These are phyloP conservation scores for Trypethelium eluteriae DNA, from an alignment of 495 filamentous ascomycete genomes.

Conservation along the genomic window DNA sequence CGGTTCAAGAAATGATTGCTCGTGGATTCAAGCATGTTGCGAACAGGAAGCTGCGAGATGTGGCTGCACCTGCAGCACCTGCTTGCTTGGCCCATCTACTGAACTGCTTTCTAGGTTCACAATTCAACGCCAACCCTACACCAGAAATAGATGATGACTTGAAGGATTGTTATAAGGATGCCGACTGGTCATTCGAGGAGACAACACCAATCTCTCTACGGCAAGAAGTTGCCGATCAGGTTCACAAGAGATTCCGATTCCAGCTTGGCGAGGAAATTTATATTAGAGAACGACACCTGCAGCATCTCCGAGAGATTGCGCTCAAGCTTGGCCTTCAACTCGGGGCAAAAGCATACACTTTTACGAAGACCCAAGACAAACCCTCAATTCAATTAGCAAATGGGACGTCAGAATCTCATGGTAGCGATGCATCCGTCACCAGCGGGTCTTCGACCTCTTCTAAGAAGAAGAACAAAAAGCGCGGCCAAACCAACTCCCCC, in stretches of 20 bases:
- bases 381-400: slow-evolving; percentile 18
- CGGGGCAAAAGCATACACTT: slow-evolving; percentile 71
- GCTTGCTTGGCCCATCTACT: slow-evolving; percentile 78
- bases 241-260: slow-evolving; percentile 65
- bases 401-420: slow-evolving; percentile 35
- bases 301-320: slow-evolving; percentile 80
- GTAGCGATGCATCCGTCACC: slow-evolving; percentile 18
- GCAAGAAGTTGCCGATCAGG: slow-evolving; percentile 62
- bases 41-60: slow-evolving; percentile 65
- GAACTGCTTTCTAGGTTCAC: slow-evolving; percentile 83
- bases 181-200: slow-evolving; percentile 73
- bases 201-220: slow-evolving; percentile 64
- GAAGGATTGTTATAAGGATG: slow-evolving; percentile 66
- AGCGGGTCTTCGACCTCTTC: slow-evolving; percentile 33
- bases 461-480: slow-evolving; percentile 80
- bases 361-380: slow-evolving; percentile 42
- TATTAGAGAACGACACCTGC: slow-evolving; percentile 58
- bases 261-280: slow-evolving; percentile 61
- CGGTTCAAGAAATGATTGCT: slow-evolving; percentile 85
- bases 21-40: slow-evolving; percentile 91
- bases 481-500: slow-evolving; percentile 44
- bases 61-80: slow-evolving; percentile 70
- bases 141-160: slow-evolving; percentile 70
- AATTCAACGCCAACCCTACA: slow-evolving; percentile 65
- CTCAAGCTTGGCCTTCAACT: slow-evolving; percentile 90